Percentiles rank a stretch among this genome's conserved stretches.
phyloP scores from a whole-genome alignment of 169 alveolate genomes.

The Plasmodium coatneyi region DNA sequence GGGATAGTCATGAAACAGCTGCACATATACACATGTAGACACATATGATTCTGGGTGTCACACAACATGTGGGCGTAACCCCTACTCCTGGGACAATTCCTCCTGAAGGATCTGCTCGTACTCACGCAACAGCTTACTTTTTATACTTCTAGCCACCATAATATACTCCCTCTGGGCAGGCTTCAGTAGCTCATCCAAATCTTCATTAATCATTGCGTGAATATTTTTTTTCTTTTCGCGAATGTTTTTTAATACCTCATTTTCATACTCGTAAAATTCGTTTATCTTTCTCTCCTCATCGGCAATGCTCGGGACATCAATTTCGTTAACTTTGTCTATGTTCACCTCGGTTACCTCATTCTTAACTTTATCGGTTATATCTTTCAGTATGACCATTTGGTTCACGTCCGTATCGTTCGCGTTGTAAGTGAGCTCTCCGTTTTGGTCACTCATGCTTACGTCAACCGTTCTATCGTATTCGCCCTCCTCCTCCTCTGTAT shows the following conservation, averaged over 20 bases:
- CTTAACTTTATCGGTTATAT: constrained; percentile 55
- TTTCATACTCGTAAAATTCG: constrained; percentile 67
- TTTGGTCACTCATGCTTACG: neutral
- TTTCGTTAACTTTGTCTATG: constrained; percentile 1
- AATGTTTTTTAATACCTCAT: constrained; percentile 18
- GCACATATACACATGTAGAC: neutral
- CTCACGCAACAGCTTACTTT: constrained; percentile 44
- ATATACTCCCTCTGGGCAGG: constrained; percentile 72
- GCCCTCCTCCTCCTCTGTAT: neutral
- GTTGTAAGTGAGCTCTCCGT: neutral
- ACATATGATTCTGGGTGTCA: neutral
- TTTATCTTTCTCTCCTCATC: constrained; percentile 61
- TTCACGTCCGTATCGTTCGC: neutral
- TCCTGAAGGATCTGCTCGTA: constrained; percentile 54
- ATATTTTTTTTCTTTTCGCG: constrained; percentile 44
- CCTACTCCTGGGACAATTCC: constrained; percentile 20
- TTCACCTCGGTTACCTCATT: neutral
- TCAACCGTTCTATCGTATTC: neutral
- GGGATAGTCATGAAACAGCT: neutral
- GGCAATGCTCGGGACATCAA: constrained; percentile 48
- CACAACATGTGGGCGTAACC: neutral
- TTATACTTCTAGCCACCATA: constrained; percentile 49
- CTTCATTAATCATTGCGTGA: constrained; percentile 50
- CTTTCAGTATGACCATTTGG: constrained; percentile 28
- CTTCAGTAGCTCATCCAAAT: constrained; percentile 40